Base-by-base conservation (phyloP, 129 eudicot genomes). In the Oenanthe sinensis region DNA sequence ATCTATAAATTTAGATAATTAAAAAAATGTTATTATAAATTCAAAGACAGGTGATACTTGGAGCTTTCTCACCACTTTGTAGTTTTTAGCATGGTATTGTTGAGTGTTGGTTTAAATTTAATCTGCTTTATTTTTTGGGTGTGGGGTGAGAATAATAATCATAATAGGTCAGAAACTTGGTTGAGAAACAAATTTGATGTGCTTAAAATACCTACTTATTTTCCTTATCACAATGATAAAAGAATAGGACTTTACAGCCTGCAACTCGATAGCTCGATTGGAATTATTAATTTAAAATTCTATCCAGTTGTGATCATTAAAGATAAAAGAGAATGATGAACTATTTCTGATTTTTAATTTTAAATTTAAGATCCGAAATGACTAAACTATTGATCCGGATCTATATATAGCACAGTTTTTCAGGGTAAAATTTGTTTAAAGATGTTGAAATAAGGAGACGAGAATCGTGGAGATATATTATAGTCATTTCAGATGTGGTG, bases 121-220 rank as follows among this genome's bases (percentile, higher is more conserved):
- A 5, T 19, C 19, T 19, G 3, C 20, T 19, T 22, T 22, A 26
- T 20, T 20, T 55, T 55, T 55, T 2, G 28, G 28, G 28, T 22
- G 65, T 55, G 65, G 65, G 65, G 67, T 58, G 67, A 58, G 67
- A 58, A 22, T 58, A n/a, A n/a, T 24, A 60, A 60, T 60, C 33
- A 60, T 24, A 60, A 60, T 60, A n/a, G 68, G 68, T n/a, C 68
- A 24, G 36, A 9, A 60, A 60, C 68, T 60, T 60, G 68, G 68
- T 60, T 60, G 33, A 60, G 33, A 60, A 24, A 58, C 65, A 58
- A 58, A 30, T 58, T n/a, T 22, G 65, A 58, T 58, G 65, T 22
- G 30, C 65, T 58, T 22, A 22, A 58, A 60, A 24, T 60, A 60
- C 68, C 68, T 60, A 60, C n/a, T 60, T n/a, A 3, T 8, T n/a